phyloP scores from a whole-genome alignment of 1,139 yeast species.

The Debaryomyces fabryi region DNA sequence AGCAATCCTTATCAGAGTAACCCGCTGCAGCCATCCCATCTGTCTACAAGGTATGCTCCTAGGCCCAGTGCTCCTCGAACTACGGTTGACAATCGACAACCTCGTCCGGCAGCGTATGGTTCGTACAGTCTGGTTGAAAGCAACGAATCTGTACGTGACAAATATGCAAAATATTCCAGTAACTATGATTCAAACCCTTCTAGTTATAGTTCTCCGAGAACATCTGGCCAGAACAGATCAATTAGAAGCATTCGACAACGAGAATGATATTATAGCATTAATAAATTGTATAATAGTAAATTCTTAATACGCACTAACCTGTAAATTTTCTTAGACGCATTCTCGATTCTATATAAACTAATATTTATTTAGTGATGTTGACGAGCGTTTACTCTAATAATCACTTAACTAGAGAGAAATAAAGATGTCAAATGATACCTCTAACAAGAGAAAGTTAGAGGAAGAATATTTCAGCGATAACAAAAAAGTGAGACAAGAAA shows the following conservation, averaged over 20 bases:
- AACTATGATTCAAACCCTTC: constrained; percentile 8
- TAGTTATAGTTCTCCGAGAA: constrained; percentile 10
- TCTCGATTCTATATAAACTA: not conserved
- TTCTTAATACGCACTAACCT: constrained; percentile 4
- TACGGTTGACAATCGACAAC: not conserved
- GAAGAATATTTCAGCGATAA: constrained; percentile 14
- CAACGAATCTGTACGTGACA: constrained; percentile 30
- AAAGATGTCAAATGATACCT: constrained; percentile 21
- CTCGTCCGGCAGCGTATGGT: constrained; percentile 2
- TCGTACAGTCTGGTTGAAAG: constrained; percentile 3
- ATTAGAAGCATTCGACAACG: constrained; percentile 28
- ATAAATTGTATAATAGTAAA: constrained; percentile 6
- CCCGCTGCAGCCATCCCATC: not conserved
- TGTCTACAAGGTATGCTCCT: constrained; percentile 1
- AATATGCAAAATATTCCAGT: constrained; percentile 34
- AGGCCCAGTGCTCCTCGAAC: not conserved
- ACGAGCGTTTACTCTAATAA: not conserved
- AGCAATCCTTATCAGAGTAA: constrained; percentile 16
- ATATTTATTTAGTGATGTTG: not conserved
- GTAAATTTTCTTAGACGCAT: constrained; percentile 6
- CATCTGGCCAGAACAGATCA: constrained; percentile 22
- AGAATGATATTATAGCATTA: constrained; percentile 12
- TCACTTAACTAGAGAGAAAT: not conserved
- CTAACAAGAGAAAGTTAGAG: constrained; percentile 25
- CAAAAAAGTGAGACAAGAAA: constrained; percentile 15